Evolutionary conservation across 2,329 filamentous ascomycete genomes (phyloP).

Genomic region (Cordyceps javanica): DNA sequence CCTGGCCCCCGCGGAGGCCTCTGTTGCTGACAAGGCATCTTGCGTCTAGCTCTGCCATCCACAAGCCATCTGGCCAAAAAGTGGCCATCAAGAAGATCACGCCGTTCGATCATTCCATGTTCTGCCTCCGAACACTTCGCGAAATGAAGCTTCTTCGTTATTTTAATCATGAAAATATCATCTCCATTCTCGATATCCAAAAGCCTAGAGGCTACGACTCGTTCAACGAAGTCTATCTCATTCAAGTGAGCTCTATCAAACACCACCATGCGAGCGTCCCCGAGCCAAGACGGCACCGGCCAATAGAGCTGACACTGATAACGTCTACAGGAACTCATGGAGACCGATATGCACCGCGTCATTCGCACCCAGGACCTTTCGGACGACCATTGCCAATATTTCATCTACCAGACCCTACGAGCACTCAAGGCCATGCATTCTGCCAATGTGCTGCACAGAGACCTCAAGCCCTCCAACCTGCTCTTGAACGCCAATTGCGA

Average conservation of each 20-base stretch:
- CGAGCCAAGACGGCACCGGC: neutral
- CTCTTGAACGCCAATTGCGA: slow-evolving; percentile 98
- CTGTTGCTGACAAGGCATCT: slow-evolving; percentile 1
- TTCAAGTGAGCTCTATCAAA: slow-evolving; percentile 60
- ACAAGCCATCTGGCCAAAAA: slow-evolving; percentile 97
- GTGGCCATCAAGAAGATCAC: slow-evolving; percentile 99
- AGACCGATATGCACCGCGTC: slow-evolving; percentile 98
- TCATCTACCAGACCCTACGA: slow-evolving; percentile 98
- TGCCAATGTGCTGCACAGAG: slow-evolving; percentile 93
- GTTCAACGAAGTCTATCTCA: slow-evolving; percentile 97
- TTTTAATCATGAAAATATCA: slow-evolving; percentile 99
- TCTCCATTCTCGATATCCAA: slow-evolving; percentile 98
- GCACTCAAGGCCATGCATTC: slow-evolving; percentile 99
- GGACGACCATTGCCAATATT: slow-evolving; percentile 99
- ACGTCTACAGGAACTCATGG: slow-evolving; percentile 77
- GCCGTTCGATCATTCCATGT: slow-evolving; percentile 98
- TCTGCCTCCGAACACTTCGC: slow-evolving; percentile 89
- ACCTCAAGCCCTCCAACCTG: slow-evolving; percentile 95
- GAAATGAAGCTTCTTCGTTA: slow-evolving; percentile 99
- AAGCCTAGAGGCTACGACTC: slow-evolving; percentile 93
- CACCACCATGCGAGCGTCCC: neutral
- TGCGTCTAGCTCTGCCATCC: slow-evolving; percentile 73
- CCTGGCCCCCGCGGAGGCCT: slow-evolving; percentile 5
- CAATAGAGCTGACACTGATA: neutral
- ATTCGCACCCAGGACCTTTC: slow-evolving; percentile 98